Conservation (phyloP, 1,284 basidiomycete genomes). For the Cutaneotrichosporon cavernicola region DNA sequence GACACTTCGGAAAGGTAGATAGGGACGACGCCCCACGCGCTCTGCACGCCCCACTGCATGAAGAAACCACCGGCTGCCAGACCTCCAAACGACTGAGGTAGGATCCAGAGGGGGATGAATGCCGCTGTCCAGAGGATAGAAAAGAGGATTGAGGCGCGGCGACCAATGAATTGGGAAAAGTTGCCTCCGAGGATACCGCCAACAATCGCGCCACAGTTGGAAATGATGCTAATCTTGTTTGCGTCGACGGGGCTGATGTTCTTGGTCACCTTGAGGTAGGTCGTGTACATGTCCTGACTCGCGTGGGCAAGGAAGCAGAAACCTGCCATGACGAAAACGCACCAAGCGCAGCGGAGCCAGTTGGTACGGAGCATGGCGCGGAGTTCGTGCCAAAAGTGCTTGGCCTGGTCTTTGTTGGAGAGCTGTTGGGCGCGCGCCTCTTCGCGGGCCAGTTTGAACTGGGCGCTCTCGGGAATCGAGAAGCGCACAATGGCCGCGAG, state of each 20-base stretch:
- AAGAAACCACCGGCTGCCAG: conserved; percentile 57
- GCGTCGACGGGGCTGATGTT: conserved; percentile 56
- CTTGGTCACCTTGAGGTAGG: conserved; percentile 33
- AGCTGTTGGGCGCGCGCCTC: conserved; percentile 49
- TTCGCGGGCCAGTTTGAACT: conserved; percentile 59
- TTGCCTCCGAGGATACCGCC: conserved; percentile 78
- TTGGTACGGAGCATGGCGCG: conserved; percentile 72
- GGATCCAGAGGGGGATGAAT: conserved; percentile 70
- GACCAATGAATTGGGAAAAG: conserved; percentile 77
- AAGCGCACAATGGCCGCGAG: conserved; percentile 69
- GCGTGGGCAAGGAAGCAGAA: conserved; percentile 80
- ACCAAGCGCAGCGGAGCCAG: conserved; percentile 78
- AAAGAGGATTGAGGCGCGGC: conserved; percentile 61
- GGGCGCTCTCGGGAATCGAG: conserved; percentile 71
- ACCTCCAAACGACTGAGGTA: conserved; percentile 58
- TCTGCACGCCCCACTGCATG: conserved; percentile 80
- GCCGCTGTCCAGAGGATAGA: conserved; percentile 59
- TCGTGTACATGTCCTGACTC: conserved; percentile 58
- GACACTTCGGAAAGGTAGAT: conserved; percentile 77
- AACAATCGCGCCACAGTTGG: conserved; percentile 62
- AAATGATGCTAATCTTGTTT: conserved; percentile 82
- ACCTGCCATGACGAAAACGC: conserved; percentile 59
- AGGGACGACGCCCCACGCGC: conserved; percentile 57
- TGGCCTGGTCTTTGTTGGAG: conserved; percentile 57
- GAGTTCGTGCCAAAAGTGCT: conserved; percentile 68